Evolutionary conservation across 176 grass and related monocot species (phyloP), one percentile per base, ranked within the genome.

Genomic region (Triticum turgidum): DNA sequence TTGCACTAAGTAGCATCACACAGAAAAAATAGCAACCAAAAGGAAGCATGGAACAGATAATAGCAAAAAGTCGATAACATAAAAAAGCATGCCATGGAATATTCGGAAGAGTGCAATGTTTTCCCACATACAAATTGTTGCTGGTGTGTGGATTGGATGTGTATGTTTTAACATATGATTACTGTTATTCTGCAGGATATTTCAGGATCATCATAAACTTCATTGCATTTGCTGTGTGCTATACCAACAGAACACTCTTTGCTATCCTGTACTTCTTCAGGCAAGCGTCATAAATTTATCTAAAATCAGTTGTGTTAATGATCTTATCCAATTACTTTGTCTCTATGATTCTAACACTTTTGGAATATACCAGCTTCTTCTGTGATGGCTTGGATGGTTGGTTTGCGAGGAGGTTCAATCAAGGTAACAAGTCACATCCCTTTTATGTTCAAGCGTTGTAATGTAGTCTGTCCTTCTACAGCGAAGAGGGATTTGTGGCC

Each of bases 201-300:
- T 84, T 98, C 73, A 96, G 96, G 78, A 84, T 98, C 82, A 92
- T 98, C 69, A 86, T 98, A 82, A 98, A 98, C 79, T 91, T 85
- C 77, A 79, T 94, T 77, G 96, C 93, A 83, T 96, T 98, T 92
- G 86, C 84, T 61, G 68, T 91, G 63, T 98, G 92, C 79, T 88
- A 88, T 80, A 88, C 88, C 11, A 78, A 98, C 61, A 96, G 88
- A 83, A 63, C 44, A 38, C 82, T 98, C 47, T 98, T 96, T 91
- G 90, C 96, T 35, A 83, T 98, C 62, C 82, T 98, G 37, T 98
- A 98, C 84, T 93, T 98, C 71, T 83, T 94, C 79, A 98, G 96
- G 93, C 89, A 47, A 75, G 22, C 82, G 1, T 69, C 47, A 80
- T 76, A 61, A 47, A 45, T 65, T 80, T 83, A 61, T 61, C 18